Base-by-base conservation (phyloP, 345 rosid species). In the Rhodamnia rubescens region DNA sequence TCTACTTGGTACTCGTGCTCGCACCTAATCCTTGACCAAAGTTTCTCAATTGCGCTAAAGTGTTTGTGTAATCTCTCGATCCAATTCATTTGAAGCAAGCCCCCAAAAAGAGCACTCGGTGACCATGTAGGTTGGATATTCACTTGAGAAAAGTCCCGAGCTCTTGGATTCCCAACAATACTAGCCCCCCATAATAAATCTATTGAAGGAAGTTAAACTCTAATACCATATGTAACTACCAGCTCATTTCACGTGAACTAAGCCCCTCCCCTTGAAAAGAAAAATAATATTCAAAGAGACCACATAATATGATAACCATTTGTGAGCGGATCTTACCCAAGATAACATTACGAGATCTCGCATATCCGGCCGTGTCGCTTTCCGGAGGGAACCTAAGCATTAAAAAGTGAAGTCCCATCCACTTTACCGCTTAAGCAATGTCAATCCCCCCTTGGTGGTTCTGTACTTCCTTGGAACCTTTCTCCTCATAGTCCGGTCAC, bases 1-100 rank as follows among this genome's bases (percentile, higher is more conserved):
- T 0, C 10, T 32, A 64, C 24, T 0, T 0, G 0, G 12, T 11
- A 64, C 24, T 5, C 2, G 20, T 27, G 6, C 42, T 64, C 0
- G 29, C 75, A 3, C 10, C 1, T 32, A 32, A 32, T 32, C 24
- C 12, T 64, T 32, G 44, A 32, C 75, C 24, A 64, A 64, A 32
- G 24, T 32, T 64, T 64, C 44, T 16, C 18, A 16, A 22, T 32
- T 4, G 75, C 12, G 32, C 44, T 8, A 16, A 29, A 32, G 75
- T 16, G 12, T 32, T 64, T 32, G 24, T 64, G 75, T 1, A 29
- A 16, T 29, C 12, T 16, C 0, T 64, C 21, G 0, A 64, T 61
- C 75, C 22, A 29, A 18, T 64, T 32, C 44, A 64, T 29, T 64
- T 7, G 75, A 64, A 32, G 11, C 2, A 32, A 61, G 44, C 22